A percentile compares a stretch with the other conserved stretches of the same genome.
Evolutionary conservation across 108 stramenopile species (phyloP).

Genomic region (Asterionellopsis glacialis): DNA sequence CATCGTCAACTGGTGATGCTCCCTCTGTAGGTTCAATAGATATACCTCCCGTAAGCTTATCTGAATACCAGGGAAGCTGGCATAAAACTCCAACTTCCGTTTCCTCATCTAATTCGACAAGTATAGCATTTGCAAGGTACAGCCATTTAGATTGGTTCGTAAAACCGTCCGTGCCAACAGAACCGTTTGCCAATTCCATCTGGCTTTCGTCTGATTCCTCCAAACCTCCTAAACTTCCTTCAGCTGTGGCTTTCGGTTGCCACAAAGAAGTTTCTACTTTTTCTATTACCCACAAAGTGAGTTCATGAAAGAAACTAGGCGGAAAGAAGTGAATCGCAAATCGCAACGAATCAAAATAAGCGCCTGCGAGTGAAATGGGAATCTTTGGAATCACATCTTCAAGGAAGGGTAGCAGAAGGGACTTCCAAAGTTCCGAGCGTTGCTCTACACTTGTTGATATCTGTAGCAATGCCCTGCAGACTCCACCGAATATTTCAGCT

Average conservation of each 20-base stretch:
- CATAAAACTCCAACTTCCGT: constrained; percentile 21
- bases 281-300: constrained; percentile 50
- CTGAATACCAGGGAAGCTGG: constrained; percentile 29
- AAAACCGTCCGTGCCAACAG: constrained; percentile 67
- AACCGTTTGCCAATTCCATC: neutral
- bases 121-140: constrained; percentile 63
- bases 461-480: constrained; percentile 45
- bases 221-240: constrained; percentile 14
- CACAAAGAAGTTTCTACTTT: constrained; percentile 72
- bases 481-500: constrained; percentile 84
- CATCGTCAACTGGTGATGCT: constrained; percentile 5
- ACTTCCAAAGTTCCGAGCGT: constrained; percentile 40
- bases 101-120: constrained; percentile 72
- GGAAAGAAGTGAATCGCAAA: constrained; percentile 66
- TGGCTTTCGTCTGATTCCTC: constrained; percentile 8
- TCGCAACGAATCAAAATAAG: constrained; percentile 73
- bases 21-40: neutral
- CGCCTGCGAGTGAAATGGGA: constrained; percentile 57
- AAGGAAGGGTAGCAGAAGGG: constrained; percentile 67
- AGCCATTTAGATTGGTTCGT: constrained; percentile 82
- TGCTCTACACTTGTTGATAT: constrained; percentile 1
- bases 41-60: constrained; percentile 3
- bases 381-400: constrained; percentile 71
- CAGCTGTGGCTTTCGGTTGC: constrained; percentile 37
- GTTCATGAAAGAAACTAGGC: constrained; percentile 45